These are phyloP conservation scores for Macrolepiota albuminosa DNA, from an alignment of 768 basidiomycete species.

Conservation along the genomic window DNA sequence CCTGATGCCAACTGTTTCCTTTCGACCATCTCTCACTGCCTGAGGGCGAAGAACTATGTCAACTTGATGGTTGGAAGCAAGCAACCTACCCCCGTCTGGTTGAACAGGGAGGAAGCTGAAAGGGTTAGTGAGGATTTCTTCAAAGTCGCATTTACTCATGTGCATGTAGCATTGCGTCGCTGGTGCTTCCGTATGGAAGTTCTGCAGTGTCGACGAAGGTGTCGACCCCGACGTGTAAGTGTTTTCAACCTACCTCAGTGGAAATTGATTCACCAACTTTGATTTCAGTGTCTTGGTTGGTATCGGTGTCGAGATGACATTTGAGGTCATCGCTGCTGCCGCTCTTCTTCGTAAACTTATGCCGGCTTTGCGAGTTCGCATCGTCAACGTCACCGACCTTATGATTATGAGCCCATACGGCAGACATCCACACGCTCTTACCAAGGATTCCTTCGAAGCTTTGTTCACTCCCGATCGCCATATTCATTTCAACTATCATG, in stretches of 20 bases:
- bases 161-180: conserved; percentile 69
- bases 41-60: conserved; percentile 80
- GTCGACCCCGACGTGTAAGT: conserved; percentile 66
- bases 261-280: background rate
- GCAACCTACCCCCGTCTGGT: conserved; percentile 75
- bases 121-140: conserved; percentile 29
- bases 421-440: conserved; percentile 72
- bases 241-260: background rate
- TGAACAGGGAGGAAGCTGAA: conserved; percentile 72
- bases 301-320: conserved; percentile 83
- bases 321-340: conserved; percentile 86
- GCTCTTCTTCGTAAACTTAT: conserved; percentile 65
- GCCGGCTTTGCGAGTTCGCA: conserved; percentile 75
- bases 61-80: conserved; percentile 90
- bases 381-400: conserved; percentile 87
- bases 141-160: background rate
- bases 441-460: conserved; percentile 52
- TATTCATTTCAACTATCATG: conserved; percentile 82
- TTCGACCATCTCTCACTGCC: conserved; percentile 78
- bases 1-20: conserved; percentile 90
- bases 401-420: conserved; percentile 74
- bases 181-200: conserved; percentile 84
- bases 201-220: conserved; percentile 72
- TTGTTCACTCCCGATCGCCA: conserved; percentile 70
- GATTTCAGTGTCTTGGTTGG: conserved; percentile 71